Evolutionary conservation across 202 grass and related monocot genomes (phyloP), one percentile per base, ranked within the genome.

Genomic region (Brachypodium distachyon): DNA sequence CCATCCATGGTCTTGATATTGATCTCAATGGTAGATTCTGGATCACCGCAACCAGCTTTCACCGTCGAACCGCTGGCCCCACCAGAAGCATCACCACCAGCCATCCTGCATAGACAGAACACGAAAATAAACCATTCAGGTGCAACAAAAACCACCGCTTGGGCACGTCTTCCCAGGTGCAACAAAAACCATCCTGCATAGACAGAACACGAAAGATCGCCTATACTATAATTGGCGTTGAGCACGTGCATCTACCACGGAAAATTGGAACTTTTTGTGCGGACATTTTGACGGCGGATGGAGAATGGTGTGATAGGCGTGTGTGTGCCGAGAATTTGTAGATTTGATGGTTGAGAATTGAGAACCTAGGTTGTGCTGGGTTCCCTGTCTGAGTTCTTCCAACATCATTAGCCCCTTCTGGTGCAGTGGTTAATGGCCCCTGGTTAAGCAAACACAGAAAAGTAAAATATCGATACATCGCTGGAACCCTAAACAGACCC

Each of bases 1-100:
- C 86, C 90, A 74, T 97, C 91, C 36, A 97, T 60, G 27, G 89
- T 92, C 77, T 97, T 94, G 72, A 97, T 74, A 81, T 98, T 94
- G 81, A 98, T 92, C 79, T 92, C 84, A 42, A 97, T 86, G 53
- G 91, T 69, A 1, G 87, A 22, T 32, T 93, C 77, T 3, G 26
- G 75, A 76, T 74, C 70, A 38, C 83, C 83, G 7, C 51, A 77
- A 14, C 51, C 79, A 39, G 73, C 56, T 33, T 48, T 69, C 12
- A 19, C 69, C 16, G 48, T 72, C 11, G 78, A 92, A 53, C 82
- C 81, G 60, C 78, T 73, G 36, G 73, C 87, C 14, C 56, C 69
- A 2, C 36, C 65, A 9, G 79, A 80, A 19, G 58, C 32, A 16
- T 90, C n/a, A n/a, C n/a, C 88, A 36, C 87, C 85, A 28, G 89